A percentile compares a stretch with the other conserved stretches of the same genome.
These are phyloP conservation scores for Daedaleopsis sinensis DNA, from an alignment of 768 basidiomycete genomes.

Conservation along the genomic window DNA sequence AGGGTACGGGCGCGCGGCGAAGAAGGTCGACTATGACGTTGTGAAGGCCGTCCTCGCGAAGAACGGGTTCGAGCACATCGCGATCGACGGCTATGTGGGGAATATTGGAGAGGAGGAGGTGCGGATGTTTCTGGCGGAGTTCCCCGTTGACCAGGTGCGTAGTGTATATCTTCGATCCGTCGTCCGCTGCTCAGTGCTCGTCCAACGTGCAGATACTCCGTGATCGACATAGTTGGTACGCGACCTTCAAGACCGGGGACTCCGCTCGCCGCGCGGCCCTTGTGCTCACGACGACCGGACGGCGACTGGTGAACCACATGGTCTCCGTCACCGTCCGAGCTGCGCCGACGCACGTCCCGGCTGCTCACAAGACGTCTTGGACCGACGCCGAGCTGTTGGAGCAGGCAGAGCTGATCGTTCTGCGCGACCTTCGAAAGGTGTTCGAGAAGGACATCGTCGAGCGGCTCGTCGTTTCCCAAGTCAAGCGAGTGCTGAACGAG, in stretches of 20 bases:
- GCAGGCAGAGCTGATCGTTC: constrained; percentile 56
- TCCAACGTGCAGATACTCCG: constrained; percentile 56
- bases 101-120: constrained; percentile 70
- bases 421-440: constrained; percentile 54
- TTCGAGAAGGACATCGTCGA: constrained; percentile 71
- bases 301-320: constrained; percentile 59
- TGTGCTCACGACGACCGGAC: constrained; percentile 55
- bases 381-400: constrained; percentile 54
- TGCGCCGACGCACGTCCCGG: constrained; percentile 37
- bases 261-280: constrained; percentile 68
- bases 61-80: constrained; percentile 71
- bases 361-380: constrained; percentile 50
- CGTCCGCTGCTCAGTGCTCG: constrained; percentile 8
- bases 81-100: constrained; percentile 54
- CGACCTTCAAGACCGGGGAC: constrained; percentile 70
- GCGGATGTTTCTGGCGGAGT: constrained; percentile 65
- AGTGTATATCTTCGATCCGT: constrained; percentile 7
- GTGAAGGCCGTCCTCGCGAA: constrained; percentile 55
- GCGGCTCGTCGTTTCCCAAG: constrained; percentile 54
- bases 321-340: constrained; percentile 58
- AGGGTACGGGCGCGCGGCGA: constrained; percentile 34
- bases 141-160: constrained; percentile 73
- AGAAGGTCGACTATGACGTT: constrained; percentile 35
- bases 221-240: constrained; percentile 75
- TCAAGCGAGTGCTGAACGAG: constrained; percentile 56